A percentile compares a stretch with the other conserved stretches of the same genome.
phyloP scores from a whole-genome alignment of 2,329 filamentous ascomycete species.

The Epicoccum nigrum region DNA sequence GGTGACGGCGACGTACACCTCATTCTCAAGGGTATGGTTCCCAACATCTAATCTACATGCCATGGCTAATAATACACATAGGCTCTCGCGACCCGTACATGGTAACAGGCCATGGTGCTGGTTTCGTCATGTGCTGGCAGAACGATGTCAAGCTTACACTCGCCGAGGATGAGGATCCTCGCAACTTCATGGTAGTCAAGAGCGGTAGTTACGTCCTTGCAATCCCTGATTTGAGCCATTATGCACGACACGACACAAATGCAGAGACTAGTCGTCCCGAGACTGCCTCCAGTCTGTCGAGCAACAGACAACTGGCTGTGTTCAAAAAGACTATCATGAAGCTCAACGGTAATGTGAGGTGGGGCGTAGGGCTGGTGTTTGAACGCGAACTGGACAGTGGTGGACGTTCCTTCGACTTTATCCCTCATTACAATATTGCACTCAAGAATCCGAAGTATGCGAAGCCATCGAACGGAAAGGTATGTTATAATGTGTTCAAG shows the following conservation, averaged over 20 bases:
- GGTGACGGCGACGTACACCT: slow-evolving; percentile 95
- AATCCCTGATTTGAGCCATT: slow-evolving; percentile 89
- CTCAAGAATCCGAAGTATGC: slow-evolving; percentile 81
- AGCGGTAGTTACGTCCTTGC: slow-evolving; percentile 95
- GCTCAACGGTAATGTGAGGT: slow-evolving; percentile 92
- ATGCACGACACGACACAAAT: slow-evolving; percentile 71
- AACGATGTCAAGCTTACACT: slow-evolving; percentile 90
- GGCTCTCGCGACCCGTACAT: slow-evolving; percentile 88
- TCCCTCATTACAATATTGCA: slow-evolving; percentile 88
- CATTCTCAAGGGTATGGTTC: slow-evolving; percentile 74
- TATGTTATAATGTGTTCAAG: slow-evolving; percentile 8
- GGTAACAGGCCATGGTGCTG: slow-evolving; percentile 89
- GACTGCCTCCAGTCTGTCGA: slow-evolving; percentile 63
- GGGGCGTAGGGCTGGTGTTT: slow-evolving; percentile 89
- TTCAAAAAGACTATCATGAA: slow-evolving; percentile 99
- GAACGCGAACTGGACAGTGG: slow-evolving; percentile 79
- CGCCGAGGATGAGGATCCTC: slow-evolving; percentile 83
- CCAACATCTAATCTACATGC: no score
- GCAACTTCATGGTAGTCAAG: slow-evolving; percentile 92
- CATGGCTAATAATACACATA: no score
- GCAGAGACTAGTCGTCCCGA: slow-evolving; percentile 58
- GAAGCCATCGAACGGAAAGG: slow-evolving; percentile 59
- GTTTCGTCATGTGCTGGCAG: slow-evolving; percentile 98
- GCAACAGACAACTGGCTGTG: slow-evolving; percentile 73
- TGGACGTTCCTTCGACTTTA: slow-evolving; percentile 83